Percentiles rank a stretch among this genome's conserved stretches.
Conservation (phyloP, 2,329 filamentous ascomycete species). For the Fragosphaeria purpurea region DNA sequence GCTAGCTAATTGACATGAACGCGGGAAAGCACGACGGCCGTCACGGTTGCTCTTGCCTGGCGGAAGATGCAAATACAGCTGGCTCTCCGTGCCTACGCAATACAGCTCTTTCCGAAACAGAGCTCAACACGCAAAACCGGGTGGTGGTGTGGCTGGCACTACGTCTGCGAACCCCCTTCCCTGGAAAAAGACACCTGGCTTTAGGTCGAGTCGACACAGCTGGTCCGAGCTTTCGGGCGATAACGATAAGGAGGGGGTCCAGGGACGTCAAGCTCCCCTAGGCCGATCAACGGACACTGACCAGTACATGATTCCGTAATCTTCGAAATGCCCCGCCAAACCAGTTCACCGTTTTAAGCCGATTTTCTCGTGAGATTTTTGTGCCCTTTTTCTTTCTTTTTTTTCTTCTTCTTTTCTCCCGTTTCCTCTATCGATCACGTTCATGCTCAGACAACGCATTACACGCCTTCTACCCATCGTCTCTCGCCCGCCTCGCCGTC, state of each 20-base stretch:
- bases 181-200: slow-evolving; percentile 8
- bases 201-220: not conserved
- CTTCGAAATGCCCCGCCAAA: not conserved
- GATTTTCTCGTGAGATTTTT: too few species aligned
- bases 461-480: slow-evolving; percentile 1
- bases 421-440: not conserved
- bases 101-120: too few species aligned
- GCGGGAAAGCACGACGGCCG: too few species aligned
- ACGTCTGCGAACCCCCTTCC: not conserved
- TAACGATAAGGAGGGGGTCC: slow-evolving; percentile 9
- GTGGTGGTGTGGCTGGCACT: too few species aligned
- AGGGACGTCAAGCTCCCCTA: not conserved
- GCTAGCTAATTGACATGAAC: too few species aligned
- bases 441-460: slow-evolving; percentile 7
- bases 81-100: too few species aligned
- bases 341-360: not conserved
- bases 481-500: slow-evolving; percentile 1
- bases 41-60: too few species aligned
- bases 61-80: too few species aligned
- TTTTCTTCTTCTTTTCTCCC: not conserved
- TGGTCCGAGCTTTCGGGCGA: slow-evolving; percentile 11
- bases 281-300: not conserved
- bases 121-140: too few species aligned
- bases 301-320: not conserved
- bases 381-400: not conserved